Conservation (phyloP, 176 grass and related monocot genomes). For the Rhynchospora pubera region DNA sequence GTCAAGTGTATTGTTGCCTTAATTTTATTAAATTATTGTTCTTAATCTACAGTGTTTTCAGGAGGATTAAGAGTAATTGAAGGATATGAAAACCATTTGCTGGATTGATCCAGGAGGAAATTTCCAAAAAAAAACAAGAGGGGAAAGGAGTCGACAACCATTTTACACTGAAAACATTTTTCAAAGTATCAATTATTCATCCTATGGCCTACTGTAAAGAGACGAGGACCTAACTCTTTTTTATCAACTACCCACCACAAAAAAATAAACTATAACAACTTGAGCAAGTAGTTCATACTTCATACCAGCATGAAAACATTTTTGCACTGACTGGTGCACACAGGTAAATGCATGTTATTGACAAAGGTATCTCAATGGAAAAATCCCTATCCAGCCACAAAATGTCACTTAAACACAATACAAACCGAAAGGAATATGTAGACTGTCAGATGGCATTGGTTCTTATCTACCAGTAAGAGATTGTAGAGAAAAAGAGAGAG, state of each 20-base stretch:
- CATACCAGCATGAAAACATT: neutral
- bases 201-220: neutral
- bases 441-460: no score
- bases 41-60: neutral
- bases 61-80: neutral
- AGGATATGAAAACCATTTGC: neutral
- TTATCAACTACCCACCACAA: neutral
- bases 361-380: neutral
- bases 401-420: conserved; percentile 10
- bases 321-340: neutral
- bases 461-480: neutral
- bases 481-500: neutral
- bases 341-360: neutral
- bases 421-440: neutral
- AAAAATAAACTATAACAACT: neutral
- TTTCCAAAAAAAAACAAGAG: neutral
- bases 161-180: neutral
- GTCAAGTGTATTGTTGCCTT: neutral
- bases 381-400: neutral
- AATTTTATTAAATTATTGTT: neutral
- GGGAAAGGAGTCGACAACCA: neutral
- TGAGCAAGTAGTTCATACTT: neutral
- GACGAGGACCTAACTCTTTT: neutral
- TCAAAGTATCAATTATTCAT: neutral
- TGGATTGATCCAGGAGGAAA: neutral